Evolutionary conservation across 148 eudicot species (phyloP).

Genomic region (Mesembryanthemum crystallinum): DNA sequence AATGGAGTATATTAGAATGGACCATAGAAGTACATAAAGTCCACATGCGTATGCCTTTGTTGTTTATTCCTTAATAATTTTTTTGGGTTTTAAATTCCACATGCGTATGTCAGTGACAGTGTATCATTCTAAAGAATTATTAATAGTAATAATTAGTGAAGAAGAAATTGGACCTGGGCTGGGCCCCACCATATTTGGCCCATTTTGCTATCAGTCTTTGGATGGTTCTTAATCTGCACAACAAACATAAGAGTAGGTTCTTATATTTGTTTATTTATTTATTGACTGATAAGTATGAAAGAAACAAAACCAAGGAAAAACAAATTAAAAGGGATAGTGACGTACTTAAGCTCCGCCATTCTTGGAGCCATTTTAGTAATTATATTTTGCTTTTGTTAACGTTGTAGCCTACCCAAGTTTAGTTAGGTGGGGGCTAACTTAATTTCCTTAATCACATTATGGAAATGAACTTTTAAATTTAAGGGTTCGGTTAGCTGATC

Average conservation of each 20-base stretch:
- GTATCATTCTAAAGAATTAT: neutral
- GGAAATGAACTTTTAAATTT: too few relatives aligned
- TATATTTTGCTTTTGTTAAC: too few relatives aligned
- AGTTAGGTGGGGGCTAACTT: neutral
- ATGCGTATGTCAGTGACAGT: neutral
- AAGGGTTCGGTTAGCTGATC: too few relatives aligned
- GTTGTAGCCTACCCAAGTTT: neutral
- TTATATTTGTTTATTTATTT: too few relatives aligned
- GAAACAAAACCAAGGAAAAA: neutral
- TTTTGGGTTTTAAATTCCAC: neutral
- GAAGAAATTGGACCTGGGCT: neutral
- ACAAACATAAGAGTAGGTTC: neutral
- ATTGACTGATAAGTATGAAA: neutral
- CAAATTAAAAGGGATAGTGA: neutral
- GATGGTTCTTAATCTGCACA: neutral
- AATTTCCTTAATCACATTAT: too few relatives aligned
- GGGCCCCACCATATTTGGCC: neutral
- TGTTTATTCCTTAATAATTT: neutral
- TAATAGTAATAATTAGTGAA: neutral
- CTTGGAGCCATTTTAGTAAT: conserved; percentile 16
- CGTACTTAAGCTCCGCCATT: conserved; percentile 10
- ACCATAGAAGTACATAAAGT: neutral
- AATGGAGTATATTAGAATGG: too few relatives aligned
- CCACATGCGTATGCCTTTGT: conserved; percentile 14
- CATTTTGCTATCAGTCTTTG: neutral